Conservation (phyloP, 1,284 basidiomycete genomes). For the Malassezia equina region DNA sequence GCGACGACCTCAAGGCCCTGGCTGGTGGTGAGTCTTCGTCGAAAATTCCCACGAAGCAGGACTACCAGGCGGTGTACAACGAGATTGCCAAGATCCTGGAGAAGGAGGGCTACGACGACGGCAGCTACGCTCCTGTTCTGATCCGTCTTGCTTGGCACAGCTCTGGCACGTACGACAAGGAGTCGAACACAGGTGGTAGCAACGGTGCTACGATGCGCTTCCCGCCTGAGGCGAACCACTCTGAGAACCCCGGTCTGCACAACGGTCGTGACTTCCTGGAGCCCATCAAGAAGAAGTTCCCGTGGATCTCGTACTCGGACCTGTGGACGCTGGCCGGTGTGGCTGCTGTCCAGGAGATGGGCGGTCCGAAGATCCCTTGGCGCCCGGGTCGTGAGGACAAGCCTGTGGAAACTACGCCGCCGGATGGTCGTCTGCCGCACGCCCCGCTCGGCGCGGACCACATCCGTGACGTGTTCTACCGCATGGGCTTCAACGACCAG, state of each 20-base stretch:
- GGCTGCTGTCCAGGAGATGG: slow-evolving; percentile 52
- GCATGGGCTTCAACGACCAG: slow-evolving; percentile 67
- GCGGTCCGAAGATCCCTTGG: slow-evolving; percentile 51
- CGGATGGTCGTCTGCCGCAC: slow-evolving; percentile 58
- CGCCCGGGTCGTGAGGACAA: slow-evolving; percentile 52
- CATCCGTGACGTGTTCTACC: slow-evolving; percentile 58
- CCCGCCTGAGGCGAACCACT: slow-evolving; percentile 49
- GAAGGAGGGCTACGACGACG: slow-evolving; percentile 41
- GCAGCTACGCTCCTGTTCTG: slow-evolving; percentile 41
- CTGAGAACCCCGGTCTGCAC: slow-evolving; percentile 50
- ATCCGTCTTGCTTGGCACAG: slow-evolving; percentile 47
- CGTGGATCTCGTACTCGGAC: slow-evolving; percentile 54
- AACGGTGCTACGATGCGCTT: slow-evolving; percentile 51
- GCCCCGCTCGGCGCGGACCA: slow-evolving; percentile 74
- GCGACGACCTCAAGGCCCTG: slow-evolving; percentile 6
- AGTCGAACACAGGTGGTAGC: slow-evolving; percentile 51
- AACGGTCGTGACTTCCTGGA: slow-evolving; percentile 53
- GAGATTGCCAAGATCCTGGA: slow-evolving; percentile 40
- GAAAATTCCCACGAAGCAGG: slow-evolving; percentile 19
- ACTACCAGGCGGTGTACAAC: slow-evolving; percentile 47
- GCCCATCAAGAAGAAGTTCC: slow-evolving; percentile 52
- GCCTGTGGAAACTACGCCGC: slow-evolving; percentile 47
- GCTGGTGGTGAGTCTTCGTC: slow-evolving; percentile 8
- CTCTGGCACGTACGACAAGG: slow-evolving; percentile 44
- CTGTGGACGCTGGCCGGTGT: slow-evolving; percentile 51